Conservation (phyloP, 257 asterid genomes). For the Fraxinus cuspidata region DNA sequence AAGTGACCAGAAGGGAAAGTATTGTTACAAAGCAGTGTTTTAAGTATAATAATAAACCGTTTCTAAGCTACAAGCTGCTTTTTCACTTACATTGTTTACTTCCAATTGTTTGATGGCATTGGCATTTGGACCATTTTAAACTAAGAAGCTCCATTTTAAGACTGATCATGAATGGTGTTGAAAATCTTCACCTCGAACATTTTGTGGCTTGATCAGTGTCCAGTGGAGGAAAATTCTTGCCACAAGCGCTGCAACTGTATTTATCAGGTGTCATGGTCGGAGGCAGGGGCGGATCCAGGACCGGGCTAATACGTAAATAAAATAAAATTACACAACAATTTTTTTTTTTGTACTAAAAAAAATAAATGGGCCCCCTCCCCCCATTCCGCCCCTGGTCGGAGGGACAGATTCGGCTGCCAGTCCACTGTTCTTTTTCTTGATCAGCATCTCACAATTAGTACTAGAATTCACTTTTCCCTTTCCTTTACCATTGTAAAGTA, state of each 20-base stretch:
- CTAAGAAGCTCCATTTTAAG: neutral
- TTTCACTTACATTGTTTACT: neutral
- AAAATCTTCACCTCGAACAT: constrained; percentile 27
- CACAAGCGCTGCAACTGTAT: constrained; percentile 37
- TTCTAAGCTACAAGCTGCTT: neutral
- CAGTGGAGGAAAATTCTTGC: constrained; percentile 28
- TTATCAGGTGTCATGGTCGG: neutral
- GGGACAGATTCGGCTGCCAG: no score
- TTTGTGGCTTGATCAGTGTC: constrained; percentile 47
- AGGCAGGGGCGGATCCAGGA: no score
- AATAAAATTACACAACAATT: no score
- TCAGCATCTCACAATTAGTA: neutral
- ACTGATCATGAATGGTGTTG: constrained; percentile 18
- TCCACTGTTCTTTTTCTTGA: neutral
- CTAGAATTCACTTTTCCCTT: neutral
- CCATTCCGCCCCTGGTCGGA: no score
- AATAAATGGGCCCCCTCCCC: no score
- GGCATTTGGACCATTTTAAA: neutral
- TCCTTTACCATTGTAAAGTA: neutral
- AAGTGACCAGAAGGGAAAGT: constrained; percentile 6
- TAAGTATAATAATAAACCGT: neutral
- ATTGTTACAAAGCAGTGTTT: constrained; percentile 23
- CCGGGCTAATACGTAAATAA: no score
- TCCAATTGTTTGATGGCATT: neutral
- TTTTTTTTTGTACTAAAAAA: no score